These are phyloP conservation scores for Pichia ethanolica DNA, from an alignment of 805 yeast genomes.

Conservation along the genomic window DNA sequence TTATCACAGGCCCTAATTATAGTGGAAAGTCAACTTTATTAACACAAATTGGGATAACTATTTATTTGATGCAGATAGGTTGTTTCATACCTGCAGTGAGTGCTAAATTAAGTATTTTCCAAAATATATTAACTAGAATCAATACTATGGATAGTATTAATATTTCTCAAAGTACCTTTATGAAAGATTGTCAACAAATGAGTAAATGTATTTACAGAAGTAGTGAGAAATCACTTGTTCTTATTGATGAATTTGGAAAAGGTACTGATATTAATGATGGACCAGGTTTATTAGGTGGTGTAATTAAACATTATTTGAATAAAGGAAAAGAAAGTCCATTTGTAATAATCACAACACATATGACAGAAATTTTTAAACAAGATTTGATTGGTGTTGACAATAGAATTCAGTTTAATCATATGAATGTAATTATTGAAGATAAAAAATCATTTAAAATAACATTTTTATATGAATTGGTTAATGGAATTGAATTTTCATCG, in stretches of 20 bases:
- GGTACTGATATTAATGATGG: constrained; percentile 44
- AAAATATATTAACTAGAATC: constrained; percentile 35
- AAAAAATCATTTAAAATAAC: constrained; percentile 18
- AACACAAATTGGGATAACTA: constrained; percentile 41
- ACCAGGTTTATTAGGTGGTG: constrained; percentile 36
- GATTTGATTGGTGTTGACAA: constrained; percentile 13
- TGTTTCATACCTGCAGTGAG: constrained; percentile 43
- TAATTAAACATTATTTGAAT: constrained; percentile 24
- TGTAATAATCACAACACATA: constrained; percentile 36
- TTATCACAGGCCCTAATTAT: constrained; percentile 44
- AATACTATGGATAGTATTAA: constrained; percentile 33
- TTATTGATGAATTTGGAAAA: constrained; percentile 49
- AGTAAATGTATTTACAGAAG: constrained; percentile 30
- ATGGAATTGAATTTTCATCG: constrained; percentile 29
- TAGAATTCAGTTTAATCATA: constrained; percentile 22
- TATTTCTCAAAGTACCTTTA: constrained; percentile 40
- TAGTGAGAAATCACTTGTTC: constrained; percentile 35
- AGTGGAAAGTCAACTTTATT: constrained; percentile 49
- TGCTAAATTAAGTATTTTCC: constrained; percentile 41
- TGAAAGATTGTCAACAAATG: constrained; percentile 37
- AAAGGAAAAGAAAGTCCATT: constrained; percentile 17
- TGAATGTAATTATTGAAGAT: constrained; percentile 14
- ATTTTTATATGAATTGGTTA: constrained; percentile 27
- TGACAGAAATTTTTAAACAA: constrained; percentile 32
- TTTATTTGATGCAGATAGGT: constrained; percentile 46